phyloP scores from a whole-genome alignment of 2,329 filamentous ascomycete genomes.

The Microthyrium microscopicum region DNA sequence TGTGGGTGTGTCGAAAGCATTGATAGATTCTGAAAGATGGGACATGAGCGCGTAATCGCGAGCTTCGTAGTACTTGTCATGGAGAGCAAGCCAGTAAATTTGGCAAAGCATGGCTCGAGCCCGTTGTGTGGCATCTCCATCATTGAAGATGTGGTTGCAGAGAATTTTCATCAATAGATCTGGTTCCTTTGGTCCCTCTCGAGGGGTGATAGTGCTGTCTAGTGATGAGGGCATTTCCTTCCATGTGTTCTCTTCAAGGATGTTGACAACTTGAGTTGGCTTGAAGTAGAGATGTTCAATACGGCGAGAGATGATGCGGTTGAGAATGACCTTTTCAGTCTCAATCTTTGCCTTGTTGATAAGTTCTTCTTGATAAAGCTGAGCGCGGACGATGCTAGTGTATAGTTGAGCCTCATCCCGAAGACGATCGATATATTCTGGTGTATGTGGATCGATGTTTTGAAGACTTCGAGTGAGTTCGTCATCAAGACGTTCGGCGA shows the following conservation, averaged over 20 bases:
- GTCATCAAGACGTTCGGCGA: conserved; percentile 87
- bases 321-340: conserved; percentile 70
- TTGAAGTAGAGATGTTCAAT: conserved; percentile 99
- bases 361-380: conserved; percentile 73
- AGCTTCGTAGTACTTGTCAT: conserved; percentile 95
- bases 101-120: conserved; percentile 96
- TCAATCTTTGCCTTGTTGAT: conserved; percentile 45
- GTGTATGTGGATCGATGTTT: conserved; percentile 93
- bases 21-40: conserved; percentile 91
- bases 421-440: conserved; percentile 92
- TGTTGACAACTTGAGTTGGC: conserved; percentile 82
- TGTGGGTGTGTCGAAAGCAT: conserved; percentile 88
- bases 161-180: conserved; percentile 65
- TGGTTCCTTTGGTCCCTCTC: conserved; percentile 50
- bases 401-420: conserved; percentile 84
- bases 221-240: conserved; percentile 53
- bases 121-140: conserved; percentile 91
- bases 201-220: conserved; percentile 68
- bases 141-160: conserved; percentile 84
- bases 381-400: conserved; percentile 74
- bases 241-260: conserved; percentile 90
- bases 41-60: conserved; percentile 99
- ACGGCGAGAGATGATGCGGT: conserved; percentile 83
- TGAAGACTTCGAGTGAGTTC: conserved; percentile 95
- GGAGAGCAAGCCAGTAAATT: conserved; percentile 94